A percentile compares a stretch with the other conserved stretches of the same genome.
Evolutionary conservation across 768 basidiomycete species (phyloP).

Genomic region (Pholiota molesta): DNA sequence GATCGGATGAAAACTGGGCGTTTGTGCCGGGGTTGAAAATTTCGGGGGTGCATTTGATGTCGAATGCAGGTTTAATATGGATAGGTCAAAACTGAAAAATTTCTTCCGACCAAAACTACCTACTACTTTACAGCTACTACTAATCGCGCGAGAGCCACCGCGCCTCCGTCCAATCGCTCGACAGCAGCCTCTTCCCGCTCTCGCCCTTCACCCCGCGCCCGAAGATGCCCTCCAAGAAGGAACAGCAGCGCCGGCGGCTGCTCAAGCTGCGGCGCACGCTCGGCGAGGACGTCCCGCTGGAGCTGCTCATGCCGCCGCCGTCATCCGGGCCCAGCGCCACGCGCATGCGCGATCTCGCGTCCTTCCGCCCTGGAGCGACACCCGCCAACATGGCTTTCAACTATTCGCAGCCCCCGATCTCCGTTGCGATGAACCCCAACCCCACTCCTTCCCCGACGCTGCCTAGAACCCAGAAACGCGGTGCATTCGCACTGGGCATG

Average conservation of each 20-base stretch:
- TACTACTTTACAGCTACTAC: too few species aligned
- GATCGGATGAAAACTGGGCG: too few species aligned
- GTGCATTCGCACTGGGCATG: background rate
- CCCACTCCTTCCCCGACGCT: too few species aligned
- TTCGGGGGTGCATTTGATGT: too few species aligned
- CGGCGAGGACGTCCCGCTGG: conserved; percentile 13
- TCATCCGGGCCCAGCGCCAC: background rate
- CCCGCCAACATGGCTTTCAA: background rate
- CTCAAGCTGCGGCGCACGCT: conserved; percentile 15
- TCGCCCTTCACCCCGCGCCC: conserved; percentile 5
- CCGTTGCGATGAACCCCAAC: too few species aligned
- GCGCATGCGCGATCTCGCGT: background rate
- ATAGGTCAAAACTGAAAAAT: too few species aligned
- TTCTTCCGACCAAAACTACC: too few species aligned
- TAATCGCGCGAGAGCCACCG: background rate
- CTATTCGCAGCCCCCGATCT: too few species aligned
- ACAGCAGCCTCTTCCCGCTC: background rate
- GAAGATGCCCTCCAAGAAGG: conserved; percentile 12
- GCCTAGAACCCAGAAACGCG: background rate
- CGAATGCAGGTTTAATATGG: too few species aligned
- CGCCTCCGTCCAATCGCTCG: background rate
- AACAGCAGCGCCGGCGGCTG: conserved; percentile 14
- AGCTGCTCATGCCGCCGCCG: conserved; percentile 5
- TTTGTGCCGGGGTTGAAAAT: too few species aligned
- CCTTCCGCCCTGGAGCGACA: background rate